Evolutionary conservation across 305 asterid genomes (phyloP), one percentile per base, ranked within the genome.

Genomic region (Andrographis paniculata): DNA sequence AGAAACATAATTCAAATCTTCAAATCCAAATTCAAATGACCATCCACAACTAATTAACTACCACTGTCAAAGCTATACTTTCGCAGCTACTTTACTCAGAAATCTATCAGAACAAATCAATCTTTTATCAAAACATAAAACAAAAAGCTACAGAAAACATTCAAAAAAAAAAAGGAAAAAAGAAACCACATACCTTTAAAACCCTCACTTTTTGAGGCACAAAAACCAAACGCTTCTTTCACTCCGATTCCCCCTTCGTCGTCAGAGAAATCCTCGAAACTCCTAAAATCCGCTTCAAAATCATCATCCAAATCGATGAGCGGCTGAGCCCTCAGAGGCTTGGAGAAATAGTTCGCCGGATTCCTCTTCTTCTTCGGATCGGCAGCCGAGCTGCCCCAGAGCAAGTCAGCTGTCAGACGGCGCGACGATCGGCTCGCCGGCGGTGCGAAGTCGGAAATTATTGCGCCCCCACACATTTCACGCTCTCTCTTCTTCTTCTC

Each of bases 381-480:
- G 53, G 56, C 49, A 5, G 68, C 62, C 28, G 33, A 68, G 28
- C 40, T 56, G n/a, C 83, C 85, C 92, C 85, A 75, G 1, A 80
- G 76, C 63, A 75, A 47, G 15, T 78, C 95, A 8, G 86, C 80
- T 0, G 84, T 76, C 14, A 79, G 69, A 55, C 76, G 74, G 50
- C 89, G 74, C 38, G 86, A 76, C 33, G 77, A 45, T 16, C 61
- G 61, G 69, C 43, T 52, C 23, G 57, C 48, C 61, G 77, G 75
- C 59, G 60, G 61, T 17, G 43, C 37, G 15, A 59, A 30, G n/a
- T 78, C 84, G 49, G 88, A 65, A 52, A 84, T 80, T 19, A 84
- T 75, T 20, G 95, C 79, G 52, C 95, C 95, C 17, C 93, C 93
- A 58, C 95, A 84, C 95, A 84, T 65, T 35, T 48, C 61, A 24